phyloP scores from a whole-genome alignment of 2,329 filamentous ascomycete species.

The Botrytis squamosa region DNA sequence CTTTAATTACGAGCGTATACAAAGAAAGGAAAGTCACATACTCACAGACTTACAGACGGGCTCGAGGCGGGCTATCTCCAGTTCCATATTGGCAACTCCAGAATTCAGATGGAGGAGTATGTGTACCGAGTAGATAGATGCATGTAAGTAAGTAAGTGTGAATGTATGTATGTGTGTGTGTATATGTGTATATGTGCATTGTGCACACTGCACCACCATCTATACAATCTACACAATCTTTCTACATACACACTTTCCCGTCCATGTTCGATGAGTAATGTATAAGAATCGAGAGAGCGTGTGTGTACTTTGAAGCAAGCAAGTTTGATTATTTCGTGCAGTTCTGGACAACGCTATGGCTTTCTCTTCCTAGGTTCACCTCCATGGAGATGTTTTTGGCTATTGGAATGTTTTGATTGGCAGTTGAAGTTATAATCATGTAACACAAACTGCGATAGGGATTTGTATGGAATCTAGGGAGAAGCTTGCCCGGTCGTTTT shows the following conservation, averaged over 20 bases:
- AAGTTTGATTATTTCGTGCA: slow-evolving; percentile 5
- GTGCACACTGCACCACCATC: background rate
- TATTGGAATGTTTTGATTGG: background rate
- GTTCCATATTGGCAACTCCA: background rate
- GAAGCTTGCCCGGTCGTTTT: slow-evolving; percentile 21
- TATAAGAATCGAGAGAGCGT: background rate
- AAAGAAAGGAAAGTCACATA: background rate
- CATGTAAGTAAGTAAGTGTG: background rate
- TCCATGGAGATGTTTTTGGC: background rate
- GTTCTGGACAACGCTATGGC: background rate
- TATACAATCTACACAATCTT: background rate
- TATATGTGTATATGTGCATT: background rate
- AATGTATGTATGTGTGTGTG: background rate
- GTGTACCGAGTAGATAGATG: background rate
- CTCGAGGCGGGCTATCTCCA: slow-evolving; percentile 2
- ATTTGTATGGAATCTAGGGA: background rate
- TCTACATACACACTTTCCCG: background rate
- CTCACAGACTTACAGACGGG: background rate
- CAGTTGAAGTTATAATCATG: background rate
- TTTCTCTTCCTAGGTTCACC: background rate
- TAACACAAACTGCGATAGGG: slow-evolving; percentile 4
- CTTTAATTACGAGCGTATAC: background rate
- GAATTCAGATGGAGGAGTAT: background rate
- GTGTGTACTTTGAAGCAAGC: background rate
- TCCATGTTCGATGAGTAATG: background rate